Percentiles rank a stretch among this genome's conserved stretches.
phyloP scores from a whole-genome alignment of 1,284 basidiomycete genomes.

The Cutaneotrichosporon sp. region DNA sequence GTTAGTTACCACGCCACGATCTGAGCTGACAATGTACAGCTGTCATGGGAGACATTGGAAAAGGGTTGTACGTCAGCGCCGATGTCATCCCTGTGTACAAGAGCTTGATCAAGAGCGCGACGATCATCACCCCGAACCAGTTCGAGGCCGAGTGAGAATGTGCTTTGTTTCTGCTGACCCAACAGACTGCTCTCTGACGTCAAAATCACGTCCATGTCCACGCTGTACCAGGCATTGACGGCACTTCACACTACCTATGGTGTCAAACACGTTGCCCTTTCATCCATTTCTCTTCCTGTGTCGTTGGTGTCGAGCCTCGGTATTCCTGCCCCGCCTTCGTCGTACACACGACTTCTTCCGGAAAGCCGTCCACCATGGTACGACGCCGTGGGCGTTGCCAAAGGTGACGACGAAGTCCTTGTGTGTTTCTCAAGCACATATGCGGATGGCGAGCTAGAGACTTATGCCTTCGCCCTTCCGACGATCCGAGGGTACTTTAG shows the following conservation, averaged over 20 bases:
- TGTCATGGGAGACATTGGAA: slow-evolving; percentile 85
- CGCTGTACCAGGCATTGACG: slow-evolving; percentile 68
- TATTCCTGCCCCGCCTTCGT: slow-evolving; percentile 43
- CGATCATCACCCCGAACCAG: slow-evolving; percentile 95
- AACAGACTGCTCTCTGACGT: slow-evolving; percentile 70
- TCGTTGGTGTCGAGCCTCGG: slow-evolving; percentile 35
- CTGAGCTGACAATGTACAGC: slow-evolving; percentile 54
- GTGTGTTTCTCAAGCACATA: slow-evolving; percentile 64
- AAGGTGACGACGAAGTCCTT: slow-evolving; percentile 58
- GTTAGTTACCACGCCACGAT: slow-evolving; percentile 57
- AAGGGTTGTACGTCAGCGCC: slow-evolving; percentile 75
- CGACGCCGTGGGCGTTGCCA: slow-evolving; percentile 30
- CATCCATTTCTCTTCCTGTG: slow-evolving; percentile 65
- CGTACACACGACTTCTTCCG: slow-evolving; percentile 41
- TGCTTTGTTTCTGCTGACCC: background rate
- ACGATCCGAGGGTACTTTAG: slow-evolving; percentile 89
- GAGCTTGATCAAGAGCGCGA: slow-evolving; percentile 71
- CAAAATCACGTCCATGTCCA: slow-evolving; percentile 63
- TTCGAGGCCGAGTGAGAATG: slow-evolving; percentile 86
- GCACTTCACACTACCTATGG: slow-evolving; percentile 71
- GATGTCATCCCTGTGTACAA: slow-evolving; percentile 88
- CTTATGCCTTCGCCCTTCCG: slow-evolving; percentile 72
- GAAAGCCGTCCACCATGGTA: slow-evolving; percentile 39
- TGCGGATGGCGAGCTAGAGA: slow-evolving; percentile 38
- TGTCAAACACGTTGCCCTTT: slow-evolving; percentile 86